Base-by-base conservation (phyloP, 257 asterid genomes). In the Solanum dulcamara region DNA sequence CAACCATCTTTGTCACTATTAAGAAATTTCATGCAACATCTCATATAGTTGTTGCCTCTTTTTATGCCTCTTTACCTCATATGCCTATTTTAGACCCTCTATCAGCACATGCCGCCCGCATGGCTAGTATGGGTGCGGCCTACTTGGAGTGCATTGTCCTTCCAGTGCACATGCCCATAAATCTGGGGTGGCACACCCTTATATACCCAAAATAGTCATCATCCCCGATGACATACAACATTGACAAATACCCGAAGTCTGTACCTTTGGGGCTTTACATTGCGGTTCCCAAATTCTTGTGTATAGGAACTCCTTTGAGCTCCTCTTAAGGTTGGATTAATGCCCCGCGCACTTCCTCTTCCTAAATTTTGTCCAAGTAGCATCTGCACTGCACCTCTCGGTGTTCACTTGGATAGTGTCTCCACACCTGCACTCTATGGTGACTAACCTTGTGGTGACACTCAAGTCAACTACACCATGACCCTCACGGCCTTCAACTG, bases 141-240 rank as follows among this genome's bases (percentile, higher is more conserved):
- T 22, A 3, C 1, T 1, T 3, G 6, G 30, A 2, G 0, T 0
- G 14, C 30, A 57, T n/a, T n/a, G n/a, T n/a, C n/a, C 14, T 1
- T 1, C n/a, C n/a, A 0, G 7, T 7, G 62, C 2, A 17, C 8
- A 1, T 2, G 9, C 59, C 62, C 26, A 12, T 3, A 20, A 6
- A 20, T 6, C 17, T 20, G 4, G 62, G 26, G 4, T 0, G 11
- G 7, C 0, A 50, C 57, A 50, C 22, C 22, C 22, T 20, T 12
- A 55, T 2, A 6, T 12, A 55, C 26, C 0, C 6, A 5, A 51
- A 5, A 2, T 6, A 6, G 1, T 51, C n/a, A 51, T 51, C 9
- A 7, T 51, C 59, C 55, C 6, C 3, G n/a, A 51, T 51, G 9
- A 51, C 59, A 15, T 51, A 17, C 2, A n/a, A 17, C n/a, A 55